Evolutionary conservation across 176 grass and related monocot species (phyloP), one percentile per base, ranked within the genome.

Genomic region (Ampelocalamus luodianensis): DNA sequence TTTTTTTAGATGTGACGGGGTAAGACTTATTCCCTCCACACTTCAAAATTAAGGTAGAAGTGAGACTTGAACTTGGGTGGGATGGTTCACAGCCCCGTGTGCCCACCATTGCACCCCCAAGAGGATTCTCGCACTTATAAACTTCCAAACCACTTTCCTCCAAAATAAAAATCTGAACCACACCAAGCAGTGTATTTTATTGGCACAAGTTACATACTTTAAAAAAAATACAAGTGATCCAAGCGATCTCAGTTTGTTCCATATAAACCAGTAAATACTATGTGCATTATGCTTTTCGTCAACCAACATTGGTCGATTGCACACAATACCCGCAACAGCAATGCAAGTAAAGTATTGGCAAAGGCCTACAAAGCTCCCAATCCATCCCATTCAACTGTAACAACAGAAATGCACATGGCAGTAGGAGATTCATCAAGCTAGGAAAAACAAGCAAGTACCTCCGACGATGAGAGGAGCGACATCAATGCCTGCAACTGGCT

Each of bases 401-500:
- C 39, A 46, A 65, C 6, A 32, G n/a, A 43, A 68, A 65, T 40
- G 23, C 11, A 20, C 37, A 58, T 29, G 0, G 27, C 13, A 67
- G 60, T 12, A 76, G 17, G 5, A 78, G 26, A 78, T 20, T 78
- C 32, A 72, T 81, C 39, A 82, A 32, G 40, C n/a, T 72, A 64
- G 32, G 20, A 68, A 66, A n/a, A 50, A 18, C 4, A 46, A 17
- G 6, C 49, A 53, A 46, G 54, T 92, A 95, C 93, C 90, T 92
- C 69, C 7, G 88, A 76, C 0, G 79, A 89, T 51, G 85, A 87
- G 20, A 90, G 46, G 24, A 95, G 82, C 3, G 70, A 71, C 14
- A 65, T 74, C 64, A 95, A 79, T 1, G 82, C 85, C 59, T 87
- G 88, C 73, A 88, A 85, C 76, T 92, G 90, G 79, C 60, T 71